Evolutionary conservation across 805 yeast genomes (phyloP), one percentile per base, ranked within the genome.

Genomic region (Candida caryicola): DNA sequence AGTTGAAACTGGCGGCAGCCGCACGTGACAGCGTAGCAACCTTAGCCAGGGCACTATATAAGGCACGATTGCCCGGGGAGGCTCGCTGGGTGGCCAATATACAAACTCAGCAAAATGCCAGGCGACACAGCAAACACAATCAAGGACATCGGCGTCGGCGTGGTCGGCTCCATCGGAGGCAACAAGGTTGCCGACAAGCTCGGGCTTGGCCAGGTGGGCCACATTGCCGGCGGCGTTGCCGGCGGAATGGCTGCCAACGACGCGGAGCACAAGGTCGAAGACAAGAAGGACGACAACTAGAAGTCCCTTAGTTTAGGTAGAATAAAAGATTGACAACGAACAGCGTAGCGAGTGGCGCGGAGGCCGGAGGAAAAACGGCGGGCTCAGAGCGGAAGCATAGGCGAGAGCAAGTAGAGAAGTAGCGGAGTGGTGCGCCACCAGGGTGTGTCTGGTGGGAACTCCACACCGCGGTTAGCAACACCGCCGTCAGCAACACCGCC

Each of bases 121-220:
- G 46, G 41, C 25, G 43, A 43, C 35, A 31, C 29, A 19, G 35
- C 30, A 17, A 45, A 57, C 34, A 51, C 55, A 16, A 60, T 47
- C 33, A 64, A 64, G 44, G 51, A 60, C 49, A 62, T 64, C 36
- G 67, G 60, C 5, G 64, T 57, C 15, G 52, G 61, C 3, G 62
- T 64, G 26, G 67, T 57, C 4, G 70, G 70, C 4, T 61, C 67
- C n/a, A n/a, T 64, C 14, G 66, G 57, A 4, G 70, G 65, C n/a
- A 60, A 58, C 49, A 61, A 62, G 49, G 58, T 60, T 5, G 70
- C 70, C 14, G 67, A 64, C 40, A 54, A 51, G 33, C 47, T 59
- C 16, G 52, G 47, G 15, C 37, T 60, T 29, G 70, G 70, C 3
- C 40, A 42, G 9, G 64, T 44, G 2, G 68, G 68, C 14, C 69